phyloP scores from a whole-genome alignment of 345 rosid species.

The Melaleuca quinquenervia region DNA sequence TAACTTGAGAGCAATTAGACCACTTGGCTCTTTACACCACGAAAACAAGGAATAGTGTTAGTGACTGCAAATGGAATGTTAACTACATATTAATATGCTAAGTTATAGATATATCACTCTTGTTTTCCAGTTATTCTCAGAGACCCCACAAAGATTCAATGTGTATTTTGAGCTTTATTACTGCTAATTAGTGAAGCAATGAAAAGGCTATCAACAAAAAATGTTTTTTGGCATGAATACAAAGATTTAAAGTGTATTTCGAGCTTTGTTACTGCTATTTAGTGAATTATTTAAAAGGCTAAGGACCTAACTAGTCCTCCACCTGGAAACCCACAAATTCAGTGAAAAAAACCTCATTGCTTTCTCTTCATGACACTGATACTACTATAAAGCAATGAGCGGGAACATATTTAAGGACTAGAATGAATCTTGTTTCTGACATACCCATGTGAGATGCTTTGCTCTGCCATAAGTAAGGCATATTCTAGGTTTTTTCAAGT shows the following conservation, averaged over 20 bases:
- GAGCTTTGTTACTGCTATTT: neutral
- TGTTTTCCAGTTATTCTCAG: neutral
- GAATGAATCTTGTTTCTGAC: neutral
- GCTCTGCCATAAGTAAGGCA: neutral
- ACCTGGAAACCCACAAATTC: neutral
- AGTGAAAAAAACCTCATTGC: neutral
- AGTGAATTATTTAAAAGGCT: neutral
- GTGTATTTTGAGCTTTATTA: neutral
- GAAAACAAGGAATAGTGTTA: neutral
- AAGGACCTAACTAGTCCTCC: neutral
- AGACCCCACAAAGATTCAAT: neutral
- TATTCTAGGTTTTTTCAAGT: neutral
- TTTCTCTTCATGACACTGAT: neutral
- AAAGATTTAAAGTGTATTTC: neutral
- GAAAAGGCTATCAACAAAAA: neutral
- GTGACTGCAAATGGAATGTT: neutral
- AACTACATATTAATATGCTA: neutral
- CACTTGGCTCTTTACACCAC: slow-evolving; percentile 5
- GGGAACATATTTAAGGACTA: neutral
- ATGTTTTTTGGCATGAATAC: neutral
- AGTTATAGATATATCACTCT: neutral
- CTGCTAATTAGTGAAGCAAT: neutral
- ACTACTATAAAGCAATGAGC: neutral
- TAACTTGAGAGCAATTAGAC: slow-evolving; percentile 10
- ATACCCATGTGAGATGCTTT: neutral